These are phyloP conservation scores for Albizia julibrissin DNA, from an alignment of 306 rosid genomes.

Conservation along the genomic window DNA sequence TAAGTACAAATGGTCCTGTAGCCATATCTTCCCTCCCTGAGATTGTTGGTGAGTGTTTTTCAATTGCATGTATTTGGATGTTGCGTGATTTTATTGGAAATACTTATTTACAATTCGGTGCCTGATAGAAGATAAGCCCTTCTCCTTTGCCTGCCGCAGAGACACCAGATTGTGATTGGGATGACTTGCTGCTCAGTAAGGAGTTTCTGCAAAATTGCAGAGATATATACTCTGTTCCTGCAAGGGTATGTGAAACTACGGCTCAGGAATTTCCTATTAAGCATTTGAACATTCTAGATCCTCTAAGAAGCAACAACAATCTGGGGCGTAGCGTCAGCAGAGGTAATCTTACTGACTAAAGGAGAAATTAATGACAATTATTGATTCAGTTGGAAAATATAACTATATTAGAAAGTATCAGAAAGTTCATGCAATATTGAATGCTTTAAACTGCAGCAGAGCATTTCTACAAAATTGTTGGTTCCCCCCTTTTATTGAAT, in stretches of 20 bases:
- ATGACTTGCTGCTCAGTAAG: constrained; percentile 47
- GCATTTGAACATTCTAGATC: constrained; percentile 69
- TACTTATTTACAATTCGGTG: constrained; percentile 18
- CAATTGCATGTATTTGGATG: constrained; percentile 19
- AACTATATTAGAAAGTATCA: neutral
- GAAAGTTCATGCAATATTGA: constrained; percentile 25
- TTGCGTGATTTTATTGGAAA: constrained; percentile 12
- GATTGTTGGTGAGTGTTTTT: constrained; percentile 48
- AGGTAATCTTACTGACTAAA: constrained; percentile 47
- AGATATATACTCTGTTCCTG: constrained; percentile 44
- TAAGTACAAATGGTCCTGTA: constrained; percentile 57
- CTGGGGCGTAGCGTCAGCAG: constrained; percentile 64
- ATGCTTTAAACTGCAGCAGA: neutral
- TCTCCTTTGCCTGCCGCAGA: constrained; percentile 41
- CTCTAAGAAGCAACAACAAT: constrained; percentile 65
- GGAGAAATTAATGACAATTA: constrained; percentile 12
- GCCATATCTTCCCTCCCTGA: constrained; percentile 55
- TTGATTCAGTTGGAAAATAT: constrained; percentile 9
- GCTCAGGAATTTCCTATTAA: constrained; percentile 48
- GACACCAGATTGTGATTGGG: constrained; percentile 38
- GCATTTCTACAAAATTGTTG: neutral
- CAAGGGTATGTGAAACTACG: constrained; percentile 29
- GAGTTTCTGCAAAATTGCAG: constrained; percentile 57
- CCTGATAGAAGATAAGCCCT: constrained; percentile 18
- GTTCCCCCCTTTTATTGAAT: constrained; percentile 5